phyloP scores from a whole-genome alignment of 352 stramenopile genomes.

The Elongisporangium senticosum region DNA sequence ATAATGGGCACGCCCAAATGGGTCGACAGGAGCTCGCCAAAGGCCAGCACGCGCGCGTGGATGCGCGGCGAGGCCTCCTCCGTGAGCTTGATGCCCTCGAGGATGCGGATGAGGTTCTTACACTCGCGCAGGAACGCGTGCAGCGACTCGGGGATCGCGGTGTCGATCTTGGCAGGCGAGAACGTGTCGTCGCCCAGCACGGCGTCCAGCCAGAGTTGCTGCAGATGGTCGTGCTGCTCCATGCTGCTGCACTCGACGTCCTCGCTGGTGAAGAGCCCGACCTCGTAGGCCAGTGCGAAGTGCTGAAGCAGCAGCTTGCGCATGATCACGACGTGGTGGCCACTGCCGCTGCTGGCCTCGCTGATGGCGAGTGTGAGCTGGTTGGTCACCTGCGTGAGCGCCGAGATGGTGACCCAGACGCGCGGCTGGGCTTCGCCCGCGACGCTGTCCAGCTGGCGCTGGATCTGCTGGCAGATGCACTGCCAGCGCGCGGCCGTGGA shows the following conservation, averaged over 20 bases:
- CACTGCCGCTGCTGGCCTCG: constrained; percentile 27
- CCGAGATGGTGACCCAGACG: constrained; percentile 87
- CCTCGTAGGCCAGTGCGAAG: constrained; percentile 66
- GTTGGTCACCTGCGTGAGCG: constrained; percentile 85
- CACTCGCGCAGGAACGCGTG: constrained; percentile 74
- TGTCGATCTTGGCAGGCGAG: constrained; percentile 32
- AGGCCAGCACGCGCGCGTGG: constrained; percentile 75
- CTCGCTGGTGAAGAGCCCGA: constrained; percentile 44
- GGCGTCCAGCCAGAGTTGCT: constrained; percentile 53
- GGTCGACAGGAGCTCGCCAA: constrained; percentile 83
- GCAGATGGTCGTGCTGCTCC: constrained; percentile 49
- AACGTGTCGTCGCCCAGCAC: constrained; percentile 51
- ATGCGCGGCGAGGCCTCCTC: constrained; percentile 84
- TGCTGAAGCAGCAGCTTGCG: constrained; percentile 59
- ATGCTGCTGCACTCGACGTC: constrained; percentile 21
- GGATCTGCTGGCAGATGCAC: constrained; percentile 73
- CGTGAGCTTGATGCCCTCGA: constrained; percentile 84
- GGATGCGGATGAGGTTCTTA: constrained; percentile 73
- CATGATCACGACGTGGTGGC: constrained; percentile 39
- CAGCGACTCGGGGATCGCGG: constrained; percentile 32
- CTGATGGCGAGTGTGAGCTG: constrained; percentile 62
- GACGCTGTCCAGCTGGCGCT: constrained; percentile 32
- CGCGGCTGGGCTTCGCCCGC: constrained; percentile 18
- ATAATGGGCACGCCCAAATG: constrained; percentile 79
- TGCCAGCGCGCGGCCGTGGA: constrained; percentile 72